Evolutionary conservation across 208 protist genomes (phyloP).

Genomic region (Leishmania amazonensis): DNA sequence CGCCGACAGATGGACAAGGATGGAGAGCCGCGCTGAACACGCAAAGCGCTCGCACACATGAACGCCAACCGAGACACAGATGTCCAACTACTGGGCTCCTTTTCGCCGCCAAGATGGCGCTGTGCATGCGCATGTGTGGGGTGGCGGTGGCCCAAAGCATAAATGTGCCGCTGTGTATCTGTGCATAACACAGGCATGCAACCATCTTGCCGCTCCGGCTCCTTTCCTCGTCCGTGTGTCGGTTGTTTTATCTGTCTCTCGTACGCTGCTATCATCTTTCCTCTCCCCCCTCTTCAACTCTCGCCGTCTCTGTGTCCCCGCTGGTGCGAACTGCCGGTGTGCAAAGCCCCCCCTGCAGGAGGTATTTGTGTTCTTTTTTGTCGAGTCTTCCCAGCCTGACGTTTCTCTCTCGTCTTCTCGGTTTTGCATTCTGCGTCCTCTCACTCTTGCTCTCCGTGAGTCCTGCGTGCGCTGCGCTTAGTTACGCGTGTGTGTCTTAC

Average conservation of each 20-base stretch:
- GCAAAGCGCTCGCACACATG: background rate
- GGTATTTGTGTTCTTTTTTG: background rate
- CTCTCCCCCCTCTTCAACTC: background rate
- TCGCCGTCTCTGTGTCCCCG: background rate
- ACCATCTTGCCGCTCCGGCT: background rate
- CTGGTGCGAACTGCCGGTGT: background rate
- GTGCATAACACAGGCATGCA: slow-evolving; percentile 5
- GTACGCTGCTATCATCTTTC: background rate
- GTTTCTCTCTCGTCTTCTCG: background rate
- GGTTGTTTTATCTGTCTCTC: background rate
- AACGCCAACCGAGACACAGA: background rate
- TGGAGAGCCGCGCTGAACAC: background rate
- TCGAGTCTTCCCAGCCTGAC: background rate
- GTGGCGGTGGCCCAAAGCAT: background rate
- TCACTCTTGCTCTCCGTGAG: background rate
- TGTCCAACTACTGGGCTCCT: background rate
- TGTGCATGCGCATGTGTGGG: background rate
- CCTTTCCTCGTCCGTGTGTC: background rate
- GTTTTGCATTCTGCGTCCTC: background rate
- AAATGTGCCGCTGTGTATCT: background rate
- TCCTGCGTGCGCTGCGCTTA: background rate
- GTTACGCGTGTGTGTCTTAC: background rate
- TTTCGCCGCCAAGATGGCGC: background rate
- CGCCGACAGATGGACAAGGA: background rate
- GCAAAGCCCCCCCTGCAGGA: background rate